Percentiles rank a stretch among this genome's conserved stretches.
phyloP scores from a whole-genome alignment of 2,329 filamentous ascomycete genomes.

The Fusarium chlamydosporum region DNA sequence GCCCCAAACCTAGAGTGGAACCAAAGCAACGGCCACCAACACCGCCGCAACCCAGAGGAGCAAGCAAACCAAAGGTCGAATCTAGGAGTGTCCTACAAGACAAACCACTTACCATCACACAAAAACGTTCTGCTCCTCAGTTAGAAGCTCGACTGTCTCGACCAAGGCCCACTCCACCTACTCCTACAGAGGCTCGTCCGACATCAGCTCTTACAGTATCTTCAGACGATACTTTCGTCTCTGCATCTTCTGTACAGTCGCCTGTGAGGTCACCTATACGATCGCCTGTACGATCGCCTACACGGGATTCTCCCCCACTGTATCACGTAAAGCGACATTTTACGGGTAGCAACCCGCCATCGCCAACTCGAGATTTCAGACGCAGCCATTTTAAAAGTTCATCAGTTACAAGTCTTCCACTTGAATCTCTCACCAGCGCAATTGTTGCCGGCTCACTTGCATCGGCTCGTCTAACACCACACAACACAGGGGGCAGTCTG shows the following conservation, averaged over 20 bases:
- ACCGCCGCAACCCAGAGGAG: conserved; percentile 55
- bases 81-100: conserved; percentile 23
- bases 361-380: conserved; percentile 56
- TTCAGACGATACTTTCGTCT: conserved; percentile 64
- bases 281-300: conserved; percentile 52
- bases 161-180: conserved; percentile 31
- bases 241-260: conserved; percentile 57
- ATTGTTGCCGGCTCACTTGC: conserved; percentile 83
- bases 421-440: conserved; percentile 78
- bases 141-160: conserved; percentile 23
- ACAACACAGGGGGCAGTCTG: conserved; percentile 57
- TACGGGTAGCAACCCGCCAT: conserved; percentile 53
- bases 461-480: conserved; percentile 67
- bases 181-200: conserved; percentile 33
- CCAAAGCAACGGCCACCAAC: conserved; percentile 54
- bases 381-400: conserved; percentile 49
- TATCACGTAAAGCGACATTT: conserved; percentile 34
- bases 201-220: conserved; percentile 53
- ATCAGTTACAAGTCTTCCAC: conserved; percentile 61
- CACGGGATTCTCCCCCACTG: conserved; percentile 49
- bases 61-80: conserved; percentile 40
- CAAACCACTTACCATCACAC: conserved; percentile 18
- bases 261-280: conserved; percentile 50
- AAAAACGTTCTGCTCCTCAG: conserved; percentile 32
- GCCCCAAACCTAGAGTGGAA: conserved; percentile 18